Base-by-base conservation (phyloP, 2,329 filamentous ascomycete species). In the Emmonsia crescens region DNA sequence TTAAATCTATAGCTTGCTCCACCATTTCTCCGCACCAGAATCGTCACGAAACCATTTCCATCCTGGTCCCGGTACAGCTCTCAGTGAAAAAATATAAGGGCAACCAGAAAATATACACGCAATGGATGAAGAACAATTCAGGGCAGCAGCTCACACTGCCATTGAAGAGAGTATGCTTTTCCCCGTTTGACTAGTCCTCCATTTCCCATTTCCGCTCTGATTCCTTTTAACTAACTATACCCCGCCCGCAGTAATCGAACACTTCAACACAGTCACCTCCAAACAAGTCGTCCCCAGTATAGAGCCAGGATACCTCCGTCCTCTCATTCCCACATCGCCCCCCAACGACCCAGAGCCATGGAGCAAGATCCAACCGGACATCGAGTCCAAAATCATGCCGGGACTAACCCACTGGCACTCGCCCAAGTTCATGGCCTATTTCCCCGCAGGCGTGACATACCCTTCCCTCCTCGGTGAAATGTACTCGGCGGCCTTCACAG, bases 381-480 rank as follows among this genome's bases (percentile, higher is more conserved):
- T 97, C 59, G 87, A 92, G 68, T 78, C 82, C 52, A 89, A 94
- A 72, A 96, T 97, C 71, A 85, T 96, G 72, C 93, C 93, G 0
- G 93, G 93, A 5, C 80, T 97, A 60, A 96, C 93, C 0, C 93
- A 96, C 76, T 97, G 93, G 91, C 88, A 96, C 73, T 90, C 87
- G 2, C 93, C 91, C 19, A 91, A 93, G 71, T 97, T 96, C 81
- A 90, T 96, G 84, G 93, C 93, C 52, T 97, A 95, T 80, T 97
- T 94, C 76, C 89, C 93, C 0, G 90, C 90, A 57, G 86, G 85
- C 29, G 86, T 87, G 60, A 89, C 88, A 42, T 96, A 88, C 72
- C 91, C 93, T 0, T 77, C 86, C 33, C 93, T 96, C 74, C 82
- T 97, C 12, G 93, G 91, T 24, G 93, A 97, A 76, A 86, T 97